Evolutionary conservation across 1,284 basidiomycete species (phyloP).

Genomic region (Moesziomyces parantarcticus): DNA sequence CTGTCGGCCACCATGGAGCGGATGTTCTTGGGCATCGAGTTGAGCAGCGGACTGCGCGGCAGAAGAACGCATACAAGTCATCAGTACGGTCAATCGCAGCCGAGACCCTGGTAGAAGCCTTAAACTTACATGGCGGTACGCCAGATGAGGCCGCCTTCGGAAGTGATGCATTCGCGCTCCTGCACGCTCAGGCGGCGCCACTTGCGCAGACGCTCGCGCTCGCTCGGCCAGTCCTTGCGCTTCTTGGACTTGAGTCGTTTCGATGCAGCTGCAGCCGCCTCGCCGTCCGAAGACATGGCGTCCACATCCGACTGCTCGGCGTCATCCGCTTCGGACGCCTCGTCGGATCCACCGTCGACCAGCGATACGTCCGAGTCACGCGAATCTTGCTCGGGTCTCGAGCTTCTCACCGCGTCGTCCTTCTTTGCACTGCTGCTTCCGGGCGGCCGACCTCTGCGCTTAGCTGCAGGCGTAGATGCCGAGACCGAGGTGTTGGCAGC

Average conservation of each 20-base stretch:
- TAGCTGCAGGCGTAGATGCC: constrained; percentile 1
- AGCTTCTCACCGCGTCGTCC: neutral
- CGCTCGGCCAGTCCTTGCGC: constrained; percentile 37
- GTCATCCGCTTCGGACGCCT: constrained; percentile 25
- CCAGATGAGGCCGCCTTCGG: constrained; percentile 55
- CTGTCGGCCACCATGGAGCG: constrained; percentile 33
- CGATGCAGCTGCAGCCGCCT: neutral
- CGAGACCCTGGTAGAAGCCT: neutral
- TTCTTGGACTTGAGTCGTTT: constrained; percentile 12
- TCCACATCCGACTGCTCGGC: constrained; percentile 8
- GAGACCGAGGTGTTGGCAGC: constrained; percentile 4
- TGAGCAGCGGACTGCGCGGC: constrained; percentile 22
- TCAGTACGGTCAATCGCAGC: neutral
- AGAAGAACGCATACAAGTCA: neutral
- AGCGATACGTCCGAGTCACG: constrained; percentile 38
- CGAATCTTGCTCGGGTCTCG: constrained; percentile 2
- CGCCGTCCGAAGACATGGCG: constrained; percentile 19
- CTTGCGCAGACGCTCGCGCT: constrained; percentile 28
- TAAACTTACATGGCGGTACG: constrained; percentile 33
- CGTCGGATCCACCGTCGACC: constrained; percentile 34
- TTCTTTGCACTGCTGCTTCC: constrained; percentile 13
- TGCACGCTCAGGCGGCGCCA: constrained; percentile 44
- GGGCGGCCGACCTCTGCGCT: constrained; percentile 15
- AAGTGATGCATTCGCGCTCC: constrained; percentile 47
- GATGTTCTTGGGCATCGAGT: constrained; percentile 47